Evolutionary conservation across 805 yeast genomes (phyloP).

Genomic region (Blastobotrys chiropterorum): DNA sequence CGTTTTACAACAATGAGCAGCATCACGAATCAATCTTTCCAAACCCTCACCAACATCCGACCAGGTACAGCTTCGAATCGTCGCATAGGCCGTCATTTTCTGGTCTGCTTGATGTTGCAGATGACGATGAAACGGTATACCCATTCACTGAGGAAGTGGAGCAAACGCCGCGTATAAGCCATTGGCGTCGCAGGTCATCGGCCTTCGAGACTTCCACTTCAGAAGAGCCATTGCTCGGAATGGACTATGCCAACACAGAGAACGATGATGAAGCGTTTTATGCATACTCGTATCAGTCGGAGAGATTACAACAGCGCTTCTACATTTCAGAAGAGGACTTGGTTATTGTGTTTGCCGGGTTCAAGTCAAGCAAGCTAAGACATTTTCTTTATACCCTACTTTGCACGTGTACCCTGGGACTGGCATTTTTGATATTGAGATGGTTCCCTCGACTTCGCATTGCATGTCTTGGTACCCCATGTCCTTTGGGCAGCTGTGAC

Average conservation of each 20-base stretch:
- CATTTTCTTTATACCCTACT: conserved; percentile 44
- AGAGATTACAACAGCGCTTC: conserved; percentile 56
- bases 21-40: conserved; percentile 10
- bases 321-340: conserved; percentile 94
- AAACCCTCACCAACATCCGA: conserved; percentile 11
- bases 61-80: conserved; percentile 8
- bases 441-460: conserved; percentile 84
- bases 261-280: conserved; percentile 2
- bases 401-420: conserved; percentile 59
- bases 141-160: conserved; percentile 6
- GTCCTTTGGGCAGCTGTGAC: conserved; percentile 75
- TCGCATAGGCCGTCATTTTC: conserved; percentile 3
- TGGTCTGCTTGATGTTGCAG: conserved; percentile 4
- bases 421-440: conserved; percentile 63
- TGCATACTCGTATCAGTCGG: conserved; percentile 14
- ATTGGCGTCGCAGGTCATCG: conserved; percentile 13
- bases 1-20: conserved; percentile 32
- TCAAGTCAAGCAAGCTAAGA: conserved; percentile 47
- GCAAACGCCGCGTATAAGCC: conserved; percentile 1
- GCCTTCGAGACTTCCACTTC: conserved; percentile 9
- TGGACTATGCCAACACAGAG: conserved; percentile 12
- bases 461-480: conserved; percentile 53
- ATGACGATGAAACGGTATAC: conserved; percentile 5
- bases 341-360: conserved; percentile 92
- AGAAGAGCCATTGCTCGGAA: conserved; percentile 6